Evolutionary conservation across 441 rosid genomes (phyloP), one percentile per base, ranked within the genome.

Genomic region (Geranium incanum): DNA sequence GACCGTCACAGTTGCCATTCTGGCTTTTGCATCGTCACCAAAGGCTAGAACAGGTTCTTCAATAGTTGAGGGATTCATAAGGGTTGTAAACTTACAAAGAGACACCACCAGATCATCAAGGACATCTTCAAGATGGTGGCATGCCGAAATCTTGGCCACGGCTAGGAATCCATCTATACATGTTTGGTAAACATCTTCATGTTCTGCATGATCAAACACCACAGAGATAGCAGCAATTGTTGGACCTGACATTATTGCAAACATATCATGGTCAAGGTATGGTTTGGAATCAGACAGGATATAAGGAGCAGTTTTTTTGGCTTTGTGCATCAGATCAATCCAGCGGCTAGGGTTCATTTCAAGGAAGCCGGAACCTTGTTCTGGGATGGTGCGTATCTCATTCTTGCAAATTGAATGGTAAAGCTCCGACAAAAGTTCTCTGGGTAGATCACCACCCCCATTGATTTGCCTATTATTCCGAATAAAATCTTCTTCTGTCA

Each of bases 141-240:
- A 92, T 2, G 99, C 95, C 1, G 97, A 94, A 69, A 94, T 94
- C 81, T 90, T 94, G 11, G 99, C 97, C 72, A 94, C 88, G 75
- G 97, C 97, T 76, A 92, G 82, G 84, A 89, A 95, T 73, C 99
- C 99, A 82, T 95, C 96, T 52, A 95, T 88, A 79, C 99, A 95
- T 64, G 90, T 85, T 76, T 92, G 97, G 78, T 86, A 87, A 70
- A 89, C 89, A 68, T 92, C 97, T 82, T 92, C 99, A 76, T 86
- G 89, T 75, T 95, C 97, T 39, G 97, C 97, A 77, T 95, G 96
- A 82, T 95, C 99, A 83, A 95, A 95, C 71, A 95, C 96, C 66
- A 95, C 99, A 33, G 97, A 90, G 71, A 92, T 95, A 63, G 99
- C 97, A 73, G 93, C 99, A 79, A 92, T 88, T 71, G 99, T 87